Evolutionary conservation across 2,329 filamentous ascomycete genomes (phyloP).

Genomic region (Didymella segeticola): DNA sequence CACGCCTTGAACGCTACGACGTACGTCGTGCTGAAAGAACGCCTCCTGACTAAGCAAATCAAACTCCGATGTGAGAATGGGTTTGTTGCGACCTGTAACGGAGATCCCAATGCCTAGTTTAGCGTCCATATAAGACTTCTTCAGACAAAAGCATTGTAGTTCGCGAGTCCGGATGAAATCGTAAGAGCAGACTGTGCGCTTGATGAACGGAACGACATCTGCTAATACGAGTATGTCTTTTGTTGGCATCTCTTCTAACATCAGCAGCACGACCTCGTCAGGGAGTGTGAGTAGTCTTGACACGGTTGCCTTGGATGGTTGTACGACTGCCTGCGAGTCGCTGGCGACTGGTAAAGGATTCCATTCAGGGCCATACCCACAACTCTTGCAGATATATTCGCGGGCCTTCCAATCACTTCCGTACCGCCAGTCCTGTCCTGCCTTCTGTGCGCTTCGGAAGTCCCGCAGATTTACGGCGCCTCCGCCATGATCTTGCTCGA

Average conservation of each 20-base stretch:
- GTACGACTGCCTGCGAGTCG: not conserved
- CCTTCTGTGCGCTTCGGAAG: not conserved
- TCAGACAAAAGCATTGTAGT: conserved; percentile 57
- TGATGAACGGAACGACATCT: conserved; percentile 48
- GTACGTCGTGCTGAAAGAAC: conserved; percentile 46
- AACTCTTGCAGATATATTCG: conserved; percentile 1
- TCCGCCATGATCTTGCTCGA: conserved; percentile 52
- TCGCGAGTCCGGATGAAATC: conserved; percentile 53
- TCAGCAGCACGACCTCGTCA: conserved; percentile 51
- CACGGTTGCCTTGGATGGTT: not conserved
- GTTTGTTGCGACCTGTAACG: conserved; percentile 23
- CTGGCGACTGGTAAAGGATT: not conserved
- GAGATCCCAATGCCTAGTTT: conserved; percentile 56
- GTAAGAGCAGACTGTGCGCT: conserved; percentile 43
- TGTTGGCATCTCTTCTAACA: conserved; percentile 31
- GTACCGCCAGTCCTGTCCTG: not conserved
- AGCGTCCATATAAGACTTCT: conserved; percentile 48
- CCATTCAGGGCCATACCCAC: not conserved
- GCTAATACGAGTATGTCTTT: conserved; percentile 49
- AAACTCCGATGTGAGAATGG: conserved; percentile 56
- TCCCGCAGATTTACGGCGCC: conserved; percentile 31
- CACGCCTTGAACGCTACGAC: conserved; percentile 53
- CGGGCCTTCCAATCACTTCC: not conserved
- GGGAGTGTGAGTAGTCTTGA: conserved; percentile 44
- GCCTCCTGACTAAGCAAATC: conserved; percentile 56